Percentiles rank a stretch among this genome's conserved stretches.
Conservation (phyloP, 306 rosid species). For the Lablab purpureus region DNA sequence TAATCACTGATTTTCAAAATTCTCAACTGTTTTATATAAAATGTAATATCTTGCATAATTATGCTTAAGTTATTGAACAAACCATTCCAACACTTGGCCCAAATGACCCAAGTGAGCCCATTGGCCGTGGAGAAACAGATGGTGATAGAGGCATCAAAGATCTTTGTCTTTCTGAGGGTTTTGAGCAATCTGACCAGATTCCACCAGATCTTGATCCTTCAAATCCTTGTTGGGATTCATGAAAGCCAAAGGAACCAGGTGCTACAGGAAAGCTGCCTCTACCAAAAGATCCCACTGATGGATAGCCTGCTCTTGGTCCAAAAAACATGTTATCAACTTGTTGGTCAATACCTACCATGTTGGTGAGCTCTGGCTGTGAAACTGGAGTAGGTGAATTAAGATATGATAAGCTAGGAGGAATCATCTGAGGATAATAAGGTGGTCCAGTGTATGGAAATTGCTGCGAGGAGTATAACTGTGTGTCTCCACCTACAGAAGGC, state of each 20-base stretch:
- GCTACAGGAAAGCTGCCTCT: conserved; percentile 76
- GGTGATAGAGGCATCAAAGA: conserved; percentile 73
- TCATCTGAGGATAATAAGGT: conserved; percentile 72
- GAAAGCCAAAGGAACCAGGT: conserved; percentile 70
- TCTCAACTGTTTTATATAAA: not conserved
- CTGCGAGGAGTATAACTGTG: conserved; percentile 79
- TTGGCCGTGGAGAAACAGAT: conserved; percentile 80
- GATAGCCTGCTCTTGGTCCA: conserved; percentile 84
- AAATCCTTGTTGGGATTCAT: conserved; percentile 80
- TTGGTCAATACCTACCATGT: conserved; percentile 72
- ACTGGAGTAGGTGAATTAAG: conserved; percentile 70
- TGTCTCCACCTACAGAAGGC: conserved; percentile 82
- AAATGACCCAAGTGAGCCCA: conserved; percentile 71
- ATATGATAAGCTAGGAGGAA: conserved; percentile 74
- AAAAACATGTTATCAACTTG: conserved; percentile 75
- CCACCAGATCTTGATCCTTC: conserved; percentile 79
- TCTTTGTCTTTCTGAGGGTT: conserved; percentile 74
- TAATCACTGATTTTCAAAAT: too few relatives aligned
- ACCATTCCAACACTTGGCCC: conserved; percentile 83
- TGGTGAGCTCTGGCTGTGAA: conserved; percentile 80
- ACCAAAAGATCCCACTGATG: conserved; percentile 72
- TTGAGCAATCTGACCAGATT: conserved; percentile 81
- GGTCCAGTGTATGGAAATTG: conserved; percentile 81
- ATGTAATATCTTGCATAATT: conserved; percentile 29
- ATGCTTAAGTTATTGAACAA: conserved; percentile 56